phyloP scores from a whole-genome alignment of 495 filamentous ascomycete species.

The Cercophora scortea region DNA sequence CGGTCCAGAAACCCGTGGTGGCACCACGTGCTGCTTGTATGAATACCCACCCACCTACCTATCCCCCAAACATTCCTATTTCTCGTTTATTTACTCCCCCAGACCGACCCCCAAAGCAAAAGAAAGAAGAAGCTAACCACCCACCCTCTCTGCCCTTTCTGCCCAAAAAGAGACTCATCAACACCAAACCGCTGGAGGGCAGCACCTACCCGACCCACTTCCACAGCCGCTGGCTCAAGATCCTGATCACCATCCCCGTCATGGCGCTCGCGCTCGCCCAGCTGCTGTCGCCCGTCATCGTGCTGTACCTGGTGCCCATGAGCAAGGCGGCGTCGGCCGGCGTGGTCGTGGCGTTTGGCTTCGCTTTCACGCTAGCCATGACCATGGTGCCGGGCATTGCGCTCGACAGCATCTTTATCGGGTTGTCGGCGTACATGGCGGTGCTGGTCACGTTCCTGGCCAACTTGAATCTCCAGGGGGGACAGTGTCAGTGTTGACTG shows the following conservation, averaged over 20 bases:
- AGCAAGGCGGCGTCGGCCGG: background rate
- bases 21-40: no score
- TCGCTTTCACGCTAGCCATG: background rate
- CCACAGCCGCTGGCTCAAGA: background rate
- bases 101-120: no score
- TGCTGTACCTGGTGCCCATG: conserved; percentile 1
- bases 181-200: background rate
- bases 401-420: conserved; percentile 7
- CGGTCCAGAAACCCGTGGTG: no score
- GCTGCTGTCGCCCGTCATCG: background rate
- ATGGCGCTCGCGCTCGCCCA: background rate
- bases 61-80: no score
- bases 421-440: conserved; percentile 5
- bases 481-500: background rate
- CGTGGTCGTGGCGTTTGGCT: conserved; percentile 2
- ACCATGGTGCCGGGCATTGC: conserved; percentile 1
- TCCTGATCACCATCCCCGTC: background rate
- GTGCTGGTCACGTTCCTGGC: conserved; percentile 9
- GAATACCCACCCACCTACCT: no score
- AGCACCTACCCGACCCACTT: background rate
- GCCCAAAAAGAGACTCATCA: background rate
- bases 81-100: no score
- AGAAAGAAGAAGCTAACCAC: no score
- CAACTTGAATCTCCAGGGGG: conserved; percentile 1
- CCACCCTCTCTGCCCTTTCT: no score